Evolutionary conservation across 2,329 filamentous ascomycete species (phyloP).

Genomic region (Dactylellina haptotyla): DNA sequence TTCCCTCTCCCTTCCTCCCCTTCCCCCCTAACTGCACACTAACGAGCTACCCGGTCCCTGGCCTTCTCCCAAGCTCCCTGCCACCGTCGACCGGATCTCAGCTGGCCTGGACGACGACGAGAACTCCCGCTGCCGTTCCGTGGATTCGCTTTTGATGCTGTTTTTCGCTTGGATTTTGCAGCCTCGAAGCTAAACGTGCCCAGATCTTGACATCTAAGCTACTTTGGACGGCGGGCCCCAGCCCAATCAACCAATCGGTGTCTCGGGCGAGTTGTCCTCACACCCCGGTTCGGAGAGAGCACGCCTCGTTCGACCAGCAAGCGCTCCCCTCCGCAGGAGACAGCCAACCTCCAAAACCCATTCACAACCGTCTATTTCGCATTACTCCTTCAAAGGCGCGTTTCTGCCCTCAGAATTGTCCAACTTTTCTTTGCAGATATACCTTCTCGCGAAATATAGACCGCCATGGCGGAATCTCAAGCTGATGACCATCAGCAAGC

Average conservation of each 20-base stretch:
- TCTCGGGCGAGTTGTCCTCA: conserved; percentile 30
- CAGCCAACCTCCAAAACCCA: not conserved
- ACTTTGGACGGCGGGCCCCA: not conserved
- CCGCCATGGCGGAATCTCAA: conserved; percentile 51
- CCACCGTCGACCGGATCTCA: too few species aligned
- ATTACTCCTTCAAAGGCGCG: conserved; percentile 47
- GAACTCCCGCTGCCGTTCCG: too few species aligned
- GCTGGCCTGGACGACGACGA: too few species aligned
- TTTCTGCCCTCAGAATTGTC: conserved; percentile 8
- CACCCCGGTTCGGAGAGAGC: conserved; percentile 27
- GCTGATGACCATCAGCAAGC: conserved; percentile 53
- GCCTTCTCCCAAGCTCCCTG: too few species aligned
- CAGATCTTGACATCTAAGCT: too few species aligned
- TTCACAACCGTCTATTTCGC: too few species aligned
- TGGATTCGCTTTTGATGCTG: too few species aligned
- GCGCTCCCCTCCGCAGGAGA: not conserved
- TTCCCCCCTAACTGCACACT: not conserved
- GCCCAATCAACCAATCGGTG: not conserved
- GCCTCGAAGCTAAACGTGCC: too few species aligned
- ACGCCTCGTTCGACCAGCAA: not conserved
- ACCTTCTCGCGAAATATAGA: not conserved
- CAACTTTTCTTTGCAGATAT: conserved; percentile 8
- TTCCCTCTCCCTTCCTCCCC: not conserved
- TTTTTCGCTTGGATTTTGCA: too few species aligned
- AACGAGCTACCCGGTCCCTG: too few species aligned